Base-by-base conservation (phyloP, 768 basidiomycete genomes). In the Phallus indusiatus region DNA sequence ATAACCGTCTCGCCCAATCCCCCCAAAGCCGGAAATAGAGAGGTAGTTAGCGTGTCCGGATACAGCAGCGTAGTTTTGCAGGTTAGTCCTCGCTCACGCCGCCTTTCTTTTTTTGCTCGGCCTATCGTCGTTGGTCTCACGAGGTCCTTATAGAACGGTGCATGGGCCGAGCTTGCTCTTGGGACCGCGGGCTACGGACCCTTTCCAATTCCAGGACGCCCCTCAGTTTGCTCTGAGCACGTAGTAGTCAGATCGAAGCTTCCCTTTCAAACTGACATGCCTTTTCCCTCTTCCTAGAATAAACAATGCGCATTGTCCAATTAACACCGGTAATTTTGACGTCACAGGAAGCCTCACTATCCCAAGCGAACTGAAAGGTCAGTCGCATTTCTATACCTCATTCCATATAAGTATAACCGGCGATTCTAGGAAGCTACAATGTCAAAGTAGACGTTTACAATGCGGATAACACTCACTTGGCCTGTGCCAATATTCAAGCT, bases 1-100 rank as follows among this genome's bases (percentile, higher is more conserved):
- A 85, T 96, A 60, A 59, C 68, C 1, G 76, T 97, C 46, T 78
- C 73, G 11, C 95, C 95, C 0, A 90, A 96, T 67, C 94, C 95
- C 36, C 95, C 95, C 1, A 68, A 82, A 64, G 90, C 94, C 4
- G 95, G 95, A 4, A 65, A 90, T 67, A 79, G 91, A 64, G 72
- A 98, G 65, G 93, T 90, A 17, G 85, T 99, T 62, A 85, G 73
- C 5, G 94, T 88, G 17, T 74, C 74, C 5, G 94, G 84, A 42
- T 42, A 14, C n/a, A n/a, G 42, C 42, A n/a, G 42, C 42, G 42
- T 14, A n/a, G 12, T 11, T 42, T 42, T 42, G 42, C 12, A 42
- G 12, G 42, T 42, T 2, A 2, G 4, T 42, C 4, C 12, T 12
- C 4, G 42, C 4, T 10, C 12, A 14, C 12, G n/a, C 12, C 12